Evolutionary conservation across 2,329 filamentous ascomycete genomes (phyloP).

Genomic region (Meredithiella fracta): DNA sequence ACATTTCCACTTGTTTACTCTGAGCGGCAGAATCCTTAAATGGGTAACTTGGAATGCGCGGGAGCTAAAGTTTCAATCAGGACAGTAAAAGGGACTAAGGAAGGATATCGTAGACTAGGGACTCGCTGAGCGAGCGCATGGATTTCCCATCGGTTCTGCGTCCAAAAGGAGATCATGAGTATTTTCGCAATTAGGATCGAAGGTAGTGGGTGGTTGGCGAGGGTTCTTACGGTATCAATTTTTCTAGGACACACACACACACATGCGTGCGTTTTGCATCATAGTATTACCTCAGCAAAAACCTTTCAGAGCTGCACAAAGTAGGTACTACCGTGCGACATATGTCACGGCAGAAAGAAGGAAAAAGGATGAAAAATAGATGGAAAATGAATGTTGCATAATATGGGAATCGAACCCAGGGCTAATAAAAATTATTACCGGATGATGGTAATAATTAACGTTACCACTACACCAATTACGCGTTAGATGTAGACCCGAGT

Average conservation of each 20-base stretch:
- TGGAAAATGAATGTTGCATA: neutral
- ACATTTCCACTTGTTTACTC: no score
- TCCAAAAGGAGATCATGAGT: neutral
- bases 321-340: no score
- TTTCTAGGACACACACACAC: no score
- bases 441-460: constrained; percentile 11
- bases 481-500: neutral
- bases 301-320: no score
- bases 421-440: constrained; percentile 10
- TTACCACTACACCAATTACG: constrained; percentile 12
- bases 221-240: no score
- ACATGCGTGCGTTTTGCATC: no score
- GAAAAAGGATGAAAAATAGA: neutral
- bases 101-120: no score
- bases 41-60: no score
- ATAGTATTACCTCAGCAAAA: no score
- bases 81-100: no score
- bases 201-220: no score
- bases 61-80: no score
- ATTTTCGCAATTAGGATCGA: neutral
- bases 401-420: constrained; percentile 11
- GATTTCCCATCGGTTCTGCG: neutral
- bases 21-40: neutral
- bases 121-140: neutral
- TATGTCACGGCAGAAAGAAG: neutral